Evolutionary conservation across 1,284 basidiomycete genomes (phyloP).

Genomic region (Porodaedalea pini): DNA sequence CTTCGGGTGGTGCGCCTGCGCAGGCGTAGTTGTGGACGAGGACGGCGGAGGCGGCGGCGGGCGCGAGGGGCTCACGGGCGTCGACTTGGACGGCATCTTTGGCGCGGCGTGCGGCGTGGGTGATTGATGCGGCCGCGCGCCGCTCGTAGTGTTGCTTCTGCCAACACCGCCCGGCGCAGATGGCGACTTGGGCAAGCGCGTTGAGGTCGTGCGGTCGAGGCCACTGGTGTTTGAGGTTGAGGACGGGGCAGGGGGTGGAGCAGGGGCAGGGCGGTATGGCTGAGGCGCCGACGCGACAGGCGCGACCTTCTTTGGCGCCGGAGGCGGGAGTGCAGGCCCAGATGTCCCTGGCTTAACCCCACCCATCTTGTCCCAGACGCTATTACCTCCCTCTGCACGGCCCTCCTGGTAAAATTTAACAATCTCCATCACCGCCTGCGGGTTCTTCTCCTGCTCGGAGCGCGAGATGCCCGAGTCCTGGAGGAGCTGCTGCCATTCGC

Average conservation of each 20-base stretch:
- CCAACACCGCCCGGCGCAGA: constrained; percentile 52
- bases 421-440: constrained; percentile 97
- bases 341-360: constrained; percentile 7
- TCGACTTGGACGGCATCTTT: constrained; percentile 19
- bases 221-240: constrained; percentile 44
- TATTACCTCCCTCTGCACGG: constrained; percentile 52
- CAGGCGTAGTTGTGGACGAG: background rate
- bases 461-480: constrained; percentile 96
- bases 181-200: constrained; percentile 49
- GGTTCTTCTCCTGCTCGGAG: constrained; percentile 95
- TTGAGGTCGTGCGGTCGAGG: constrained; percentile 75
- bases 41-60: constrained; percentile 34
- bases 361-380: constrained; percentile 84
- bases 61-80: constrained; percentile 35
- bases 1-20: constrained; percentile 9
- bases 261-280: constrained; percentile 64
- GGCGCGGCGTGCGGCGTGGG: constrained; percentile 34
- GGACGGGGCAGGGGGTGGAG: constrained; percentile 45
- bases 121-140: constrained; percentile 30
- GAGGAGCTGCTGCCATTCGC: constrained; percentile 98
- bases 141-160: constrained; percentile 65
- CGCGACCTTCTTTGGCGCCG: constrained; percentile 53
- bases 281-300: constrained; percentile 33
- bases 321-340: constrained; percentile 45
- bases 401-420: constrained; percentile 95